A percentile compares a stretch with the other conserved stretches of the same genome.
phyloP scores from a whole-genome alignment of 768 basidiomycete species.

The Leccinum arenicola region DNA sequence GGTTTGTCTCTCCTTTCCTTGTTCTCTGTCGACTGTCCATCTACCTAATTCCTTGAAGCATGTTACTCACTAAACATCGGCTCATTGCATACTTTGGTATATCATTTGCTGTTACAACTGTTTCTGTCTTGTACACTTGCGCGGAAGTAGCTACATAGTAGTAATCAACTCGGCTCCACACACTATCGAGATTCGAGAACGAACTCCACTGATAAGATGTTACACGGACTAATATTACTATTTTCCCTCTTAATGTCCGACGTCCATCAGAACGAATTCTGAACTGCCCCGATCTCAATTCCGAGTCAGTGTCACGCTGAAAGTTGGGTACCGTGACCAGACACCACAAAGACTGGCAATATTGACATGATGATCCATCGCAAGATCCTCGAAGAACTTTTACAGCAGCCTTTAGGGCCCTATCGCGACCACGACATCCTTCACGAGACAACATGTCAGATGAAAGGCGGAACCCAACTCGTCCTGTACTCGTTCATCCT shows the following conservation, averaged over 20 bases:
- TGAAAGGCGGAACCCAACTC: constrained; percentile 8
- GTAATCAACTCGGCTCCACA: constrained; percentile 8
- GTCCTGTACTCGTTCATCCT: constrained; percentile 31
- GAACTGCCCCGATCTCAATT: not conserved
- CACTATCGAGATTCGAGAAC: not conserved
- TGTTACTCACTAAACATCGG: constrained; percentile 25
- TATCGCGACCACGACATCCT: constrained; percentile 29
- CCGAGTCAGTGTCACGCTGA: too few relatives aligned
- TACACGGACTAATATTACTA: not conserved
- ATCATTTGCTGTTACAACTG: constrained; percentile 29
- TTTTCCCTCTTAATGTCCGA: not conserved
- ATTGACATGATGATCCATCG: constrained; percentile 19
- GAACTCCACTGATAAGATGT: not conserved
- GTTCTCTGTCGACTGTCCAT: constrained; percentile 15
- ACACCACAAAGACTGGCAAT: not conserved
- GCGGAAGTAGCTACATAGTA: constrained; percentile 21
- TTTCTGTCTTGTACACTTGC: constrained; percentile 28
- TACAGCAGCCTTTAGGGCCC: constrained; percentile 29
- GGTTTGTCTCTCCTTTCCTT: constrained; percentile 17
- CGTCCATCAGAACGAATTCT: not conserved
- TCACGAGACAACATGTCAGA: constrained; percentile 17
- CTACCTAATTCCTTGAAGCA: constrained; percentile 26
- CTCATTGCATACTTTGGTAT: constrained; percentile 27
- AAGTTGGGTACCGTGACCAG: not conserved
- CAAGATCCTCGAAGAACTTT: constrained; percentile 22